These are phyloP conservation scores for Penstemon barbatus DNA, from an alignment of 257 asterid genomes.

Conservation along the genomic window DNA sequence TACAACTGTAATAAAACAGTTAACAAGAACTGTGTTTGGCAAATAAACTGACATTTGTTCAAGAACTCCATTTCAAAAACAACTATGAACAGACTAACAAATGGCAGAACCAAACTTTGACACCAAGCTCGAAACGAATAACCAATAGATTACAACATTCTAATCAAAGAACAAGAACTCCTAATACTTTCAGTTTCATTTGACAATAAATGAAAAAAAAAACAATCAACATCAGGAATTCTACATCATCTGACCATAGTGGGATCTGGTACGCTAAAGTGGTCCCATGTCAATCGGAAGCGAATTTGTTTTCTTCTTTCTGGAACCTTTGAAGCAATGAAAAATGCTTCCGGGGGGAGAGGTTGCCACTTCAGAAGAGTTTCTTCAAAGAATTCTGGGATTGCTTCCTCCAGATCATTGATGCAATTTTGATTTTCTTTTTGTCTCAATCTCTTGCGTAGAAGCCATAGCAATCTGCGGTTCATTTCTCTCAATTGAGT, in stretches of 20 bases:
- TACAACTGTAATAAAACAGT: no score
- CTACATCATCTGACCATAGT: not conserved
- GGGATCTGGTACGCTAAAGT: not conserved
- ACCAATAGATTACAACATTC: no score
- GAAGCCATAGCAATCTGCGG: not conserved
- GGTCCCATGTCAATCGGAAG: conserved; percentile 20
- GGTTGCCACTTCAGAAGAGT: conserved; percentile 18
- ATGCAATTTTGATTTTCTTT: not conserved
- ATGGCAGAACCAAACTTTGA: no score
- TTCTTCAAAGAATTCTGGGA: not conserved
- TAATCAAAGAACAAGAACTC: no score
- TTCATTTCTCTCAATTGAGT: no score
- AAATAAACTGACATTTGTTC: no score
- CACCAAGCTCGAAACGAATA: no score
- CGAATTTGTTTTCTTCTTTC: not conserved
- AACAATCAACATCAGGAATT: not conserved
- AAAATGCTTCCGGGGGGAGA: not conserved
- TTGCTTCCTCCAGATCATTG: conserved; percentile 5
- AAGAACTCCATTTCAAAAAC: no score
- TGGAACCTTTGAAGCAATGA: not conserved
- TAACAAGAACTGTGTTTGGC: no score
- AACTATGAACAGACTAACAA: no score
- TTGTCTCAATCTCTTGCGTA: conserved; percentile 9
- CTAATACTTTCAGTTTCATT: not conserved
- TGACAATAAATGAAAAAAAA: not conserved